Evolutionary conservation across 495 filamentous ascomycete genomes (phyloP).

Genomic region (Hypoxylon rickii): DNA sequence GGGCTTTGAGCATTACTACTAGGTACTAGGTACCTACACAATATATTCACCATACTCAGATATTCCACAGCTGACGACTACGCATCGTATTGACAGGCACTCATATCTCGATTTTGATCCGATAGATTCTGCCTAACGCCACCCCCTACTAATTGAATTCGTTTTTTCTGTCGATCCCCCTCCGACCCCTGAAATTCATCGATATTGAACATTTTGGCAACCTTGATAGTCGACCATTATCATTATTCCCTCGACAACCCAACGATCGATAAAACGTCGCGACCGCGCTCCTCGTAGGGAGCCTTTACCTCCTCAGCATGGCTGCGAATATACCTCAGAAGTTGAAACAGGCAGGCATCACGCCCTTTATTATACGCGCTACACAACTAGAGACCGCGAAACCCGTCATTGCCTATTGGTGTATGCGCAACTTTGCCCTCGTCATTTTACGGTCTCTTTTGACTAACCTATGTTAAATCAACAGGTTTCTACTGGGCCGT

Average conservation of each 20-base stretch:
- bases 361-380: conserved; percentile 74
- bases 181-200: too few relatives aligned
- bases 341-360: conserved; percentile 76
- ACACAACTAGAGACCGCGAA: conserved; percentile 82
- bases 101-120: too few relatives aligned
- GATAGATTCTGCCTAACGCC: too few relatives aligned
- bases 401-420: conserved; percentile 92
- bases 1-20: background rate
- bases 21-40: background rate
- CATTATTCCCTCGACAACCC: background rate
- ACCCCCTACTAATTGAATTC: too few relatives aligned
- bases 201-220: too few relatives aligned
- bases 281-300: background rate
- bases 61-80: too few relatives aligned
- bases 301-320: conserved; percentile 53
- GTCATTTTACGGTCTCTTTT: conserved; percentile 4
- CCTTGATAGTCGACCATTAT: too few relatives aligned
- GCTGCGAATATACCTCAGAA: conserved; percentile 72
- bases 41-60: too few relatives aligned
- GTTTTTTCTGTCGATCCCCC: too few relatives aligned
- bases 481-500: conserved; percentile 91
- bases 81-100: too few relatives aligned
- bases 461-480: background rate
- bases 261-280: background rate
- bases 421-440: conserved; percentile 55